Conservation (phyloP, 768 basidiomycete genomes). For the Pleurotus ostreatus region DNA sequence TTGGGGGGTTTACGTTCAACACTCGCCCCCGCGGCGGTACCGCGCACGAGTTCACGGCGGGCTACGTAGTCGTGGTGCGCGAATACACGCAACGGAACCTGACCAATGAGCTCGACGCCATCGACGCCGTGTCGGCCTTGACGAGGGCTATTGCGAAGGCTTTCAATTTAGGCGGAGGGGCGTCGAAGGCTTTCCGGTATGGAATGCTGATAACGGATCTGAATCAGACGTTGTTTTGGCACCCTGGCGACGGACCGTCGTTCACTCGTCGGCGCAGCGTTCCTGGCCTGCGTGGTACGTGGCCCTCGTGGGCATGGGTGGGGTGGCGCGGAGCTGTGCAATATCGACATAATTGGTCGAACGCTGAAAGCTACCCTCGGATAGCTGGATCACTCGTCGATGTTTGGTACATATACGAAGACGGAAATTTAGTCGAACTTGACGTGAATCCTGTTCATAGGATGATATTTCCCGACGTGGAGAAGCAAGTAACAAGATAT, state of each 20-base stretch:
- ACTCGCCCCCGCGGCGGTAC: background rate
- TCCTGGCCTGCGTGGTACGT: background rate
- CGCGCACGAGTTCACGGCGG: background rate
- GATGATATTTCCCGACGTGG: background rate
- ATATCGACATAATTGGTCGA: background rate
- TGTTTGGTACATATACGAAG: background rate
- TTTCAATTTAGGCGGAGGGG: background rate
- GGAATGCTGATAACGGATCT: background rate
- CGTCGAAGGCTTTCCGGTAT: background rate
- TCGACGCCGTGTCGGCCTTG: constrained; percentile 4
- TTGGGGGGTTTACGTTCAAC: background rate
- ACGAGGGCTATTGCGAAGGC: constrained; percentile 5
- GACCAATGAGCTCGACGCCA: background rate
- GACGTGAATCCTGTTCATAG: background rate
- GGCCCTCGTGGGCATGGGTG: constrained; percentile 1
- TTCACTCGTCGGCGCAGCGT: background rate
- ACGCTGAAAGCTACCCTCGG: background rate
- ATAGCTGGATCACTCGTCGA: background rate
- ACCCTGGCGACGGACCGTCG: background rate
- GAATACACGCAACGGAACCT: background rate
- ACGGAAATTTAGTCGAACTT: background rate
- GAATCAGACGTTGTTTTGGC: background rate
- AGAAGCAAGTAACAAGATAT: background rate
- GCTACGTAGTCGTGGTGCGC: background rate
- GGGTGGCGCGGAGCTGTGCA: constrained; percentile 1